Evolutionary conservation across 768 basidiomycete species (phyloP).

Genomic region (Pulveroboletus sp.): DNA sequence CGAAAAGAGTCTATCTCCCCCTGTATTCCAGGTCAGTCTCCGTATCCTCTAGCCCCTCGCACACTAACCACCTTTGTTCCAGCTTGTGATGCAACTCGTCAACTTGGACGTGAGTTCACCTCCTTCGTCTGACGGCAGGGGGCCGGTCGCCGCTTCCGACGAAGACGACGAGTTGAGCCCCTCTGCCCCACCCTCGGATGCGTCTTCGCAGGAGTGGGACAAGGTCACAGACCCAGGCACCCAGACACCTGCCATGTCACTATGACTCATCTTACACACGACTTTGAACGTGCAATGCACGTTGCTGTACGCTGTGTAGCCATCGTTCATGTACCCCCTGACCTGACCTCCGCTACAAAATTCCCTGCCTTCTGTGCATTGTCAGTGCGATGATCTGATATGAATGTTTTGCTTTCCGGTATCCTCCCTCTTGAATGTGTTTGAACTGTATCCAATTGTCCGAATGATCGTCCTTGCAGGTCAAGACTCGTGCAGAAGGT

Average conservation of each 20-base stretch:
- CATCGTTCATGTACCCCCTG: slow-evolving; percentile 24
- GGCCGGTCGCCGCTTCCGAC: slow-evolving; percentile 34
- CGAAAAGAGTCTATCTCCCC: slow-evolving; percentile 82
- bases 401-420: slow-evolving; percentile 36
- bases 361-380: slow-evolving; percentile 20
- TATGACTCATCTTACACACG: slow-evolving; percentile 27
- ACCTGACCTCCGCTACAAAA: slow-evolving; percentile 12
- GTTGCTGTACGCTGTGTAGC: slow-evolving; percentile 32
- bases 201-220: slow-evolving; percentile 91
- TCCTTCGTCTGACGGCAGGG: slow-evolving; percentile 37
- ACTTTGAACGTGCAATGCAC: slow-evolving; percentile 27
- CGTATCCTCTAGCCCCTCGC: neutral
- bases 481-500: slow-evolving; percentile 73
- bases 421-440: slow-evolving; percentile 12
- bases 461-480: slow-evolving; percentile 39
- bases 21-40: slow-evolving; percentile 68
- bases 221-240: slow-evolving; percentile 74
- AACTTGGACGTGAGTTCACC: slow-evolving; percentile 83
- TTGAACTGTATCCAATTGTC: slow-evolving; percentile 7
- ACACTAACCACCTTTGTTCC: slow-evolving; percentile 5
- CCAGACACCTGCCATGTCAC: slow-evolving; percentile 45
- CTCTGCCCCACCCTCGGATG: slow-evolving; percentile 76
- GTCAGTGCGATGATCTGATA: slow-evolving; percentile 56
- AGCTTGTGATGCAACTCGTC: slow-evolving; percentile 81
- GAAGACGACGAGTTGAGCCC: slow-evolving; percentile 59